Percentiles rank a stretch among this genome's conserved stretches.
These are phyloP conservation scores for Phellinidium pouzarii DNA, from an alignment of 1,284 basidiomycete species.

Conservation along the genomic window DNA sequence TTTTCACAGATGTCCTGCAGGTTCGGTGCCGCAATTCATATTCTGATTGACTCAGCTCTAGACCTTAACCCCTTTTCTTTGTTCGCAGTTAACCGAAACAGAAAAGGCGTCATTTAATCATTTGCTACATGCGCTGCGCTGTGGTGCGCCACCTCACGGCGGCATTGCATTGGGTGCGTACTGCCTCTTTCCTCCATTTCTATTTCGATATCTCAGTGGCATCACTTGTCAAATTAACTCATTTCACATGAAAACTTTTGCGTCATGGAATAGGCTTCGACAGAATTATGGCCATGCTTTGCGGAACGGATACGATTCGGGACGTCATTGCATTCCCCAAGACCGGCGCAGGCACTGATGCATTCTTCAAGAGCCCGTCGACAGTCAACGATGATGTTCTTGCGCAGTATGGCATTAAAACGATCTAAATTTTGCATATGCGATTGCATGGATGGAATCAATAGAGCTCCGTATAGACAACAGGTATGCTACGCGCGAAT, in stretches of 20 bases:
- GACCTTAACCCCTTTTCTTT: slow-evolving; percentile 12
- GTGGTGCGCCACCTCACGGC: slow-evolving; percentile 93
- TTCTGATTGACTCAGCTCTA: neutral
- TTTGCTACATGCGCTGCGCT: slow-evolving; percentile 77
- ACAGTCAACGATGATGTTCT: slow-evolving; percentile 49
- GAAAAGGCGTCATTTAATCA: slow-evolving; percentile 79
- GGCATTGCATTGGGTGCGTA: slow-evolving; percentile 81
- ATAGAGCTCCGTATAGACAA: neutral
- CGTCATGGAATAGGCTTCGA: slow-evolving; percentile 66
- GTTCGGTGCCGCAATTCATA: slow-evolving; percentile 36
- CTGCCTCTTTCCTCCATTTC: neutral
- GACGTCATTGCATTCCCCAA: slow-evolving; percentile 98
- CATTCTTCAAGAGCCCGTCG: slow-evolving; percentile 84
- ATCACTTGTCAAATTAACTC: slow-evolving; percentile 3
- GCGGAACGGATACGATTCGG: slow-evolving; percentile 76
- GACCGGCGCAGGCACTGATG: slow-evolving; percentile 76
- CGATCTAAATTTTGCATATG: slow-evolving; percentile 15
- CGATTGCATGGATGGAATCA: neutral
- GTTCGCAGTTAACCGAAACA: slow-evolving; percentile 53
- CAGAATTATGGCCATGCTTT: slow-evolving; percentile 85
- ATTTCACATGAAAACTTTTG: neutral
- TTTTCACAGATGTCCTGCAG: slow-evolving; percentile 75
- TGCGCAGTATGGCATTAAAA: slow-evolving; percentile 54
- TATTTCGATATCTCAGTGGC: slow-evolving; percentile 8
- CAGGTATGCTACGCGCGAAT: neutral